Percentiles rank a stretch among this genome's conserved stretches.
phyloP scores from a whole-genome alignment of 2,329 filamentous ascomycete genomes.

The Cladosporium sp. region DNA sequence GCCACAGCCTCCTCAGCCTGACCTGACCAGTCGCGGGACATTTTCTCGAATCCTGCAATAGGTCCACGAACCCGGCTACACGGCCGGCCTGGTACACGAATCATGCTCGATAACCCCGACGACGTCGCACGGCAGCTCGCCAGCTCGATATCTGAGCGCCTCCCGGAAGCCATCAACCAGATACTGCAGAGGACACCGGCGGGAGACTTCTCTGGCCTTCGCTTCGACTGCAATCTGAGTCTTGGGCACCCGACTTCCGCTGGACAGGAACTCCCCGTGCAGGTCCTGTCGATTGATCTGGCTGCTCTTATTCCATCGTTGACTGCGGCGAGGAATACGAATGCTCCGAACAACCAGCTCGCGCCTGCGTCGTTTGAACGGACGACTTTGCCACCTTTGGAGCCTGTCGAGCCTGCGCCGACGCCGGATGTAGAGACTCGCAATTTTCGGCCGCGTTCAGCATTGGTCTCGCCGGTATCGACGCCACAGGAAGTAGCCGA shows the following conservation, averaged over 20 bases:
- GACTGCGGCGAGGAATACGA: neutral
- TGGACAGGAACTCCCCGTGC: neutral
- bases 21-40: neutral
- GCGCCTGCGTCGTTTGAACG: conserved; percentile 1
- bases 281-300: conserved; percentile 14
- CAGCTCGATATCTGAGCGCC: conserved; percentile 13
- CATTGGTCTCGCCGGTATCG: conserved; percentile 5
- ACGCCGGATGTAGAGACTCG: conserved; percentile 11
- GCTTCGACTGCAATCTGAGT: conserved; percentile 15
- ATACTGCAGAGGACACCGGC: neutral
- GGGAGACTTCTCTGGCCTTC: neutral
- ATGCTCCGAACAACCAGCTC: neutral
- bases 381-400: conserved; percentile 4
- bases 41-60: neutral
- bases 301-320: neutral
- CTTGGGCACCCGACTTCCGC: conserved; percentile 3
- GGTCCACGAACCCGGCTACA: neutral
- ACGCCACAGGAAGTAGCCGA: conserved; percentile 3
- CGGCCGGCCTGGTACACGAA: neutral
- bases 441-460: conserved; percentile 17
- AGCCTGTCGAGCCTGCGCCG: neutral
- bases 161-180: conserved; percentile 7
- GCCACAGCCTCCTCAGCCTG: neutral
- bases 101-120: conserved; percentile 7
- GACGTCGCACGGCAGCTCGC: conserved; percentile 14